Evolutionary conservation across 75 land plant genomes (phyloP), one percentile per base, ranked within the genome.

Genomic region (Pinus tabuliformis): DNA sequence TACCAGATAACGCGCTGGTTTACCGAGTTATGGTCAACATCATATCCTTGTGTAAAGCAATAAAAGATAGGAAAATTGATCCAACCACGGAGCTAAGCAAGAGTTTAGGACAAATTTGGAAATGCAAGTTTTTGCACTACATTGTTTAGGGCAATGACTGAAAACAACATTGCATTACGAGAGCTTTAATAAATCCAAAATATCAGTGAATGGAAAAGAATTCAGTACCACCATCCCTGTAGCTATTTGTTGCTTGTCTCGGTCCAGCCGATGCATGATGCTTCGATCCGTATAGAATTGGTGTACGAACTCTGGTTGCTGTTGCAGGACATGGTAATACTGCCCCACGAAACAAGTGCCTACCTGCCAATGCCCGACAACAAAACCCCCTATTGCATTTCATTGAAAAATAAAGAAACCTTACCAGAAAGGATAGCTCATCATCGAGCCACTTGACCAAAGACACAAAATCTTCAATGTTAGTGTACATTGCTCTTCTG

Each of bases 271-370:
- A 62, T 81, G 42, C 85, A 91, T 86, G 5, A 87, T 84, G 83
- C 99, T 97, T 0, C 72, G 79, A 68, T 95, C 94, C 26, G 86
- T 87, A 81, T 97, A 97, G 61, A 95, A 94, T 72, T 92, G 92
- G 66, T 97, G 87, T 14, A 91, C 94, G 33, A 62, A 81, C n/a
- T 89, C 92, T 2, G 96, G 94, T 61, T 86, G 86, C 63, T 89
- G 92, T 78, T 95, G 96, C 8, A 97, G 89, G 12, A 92, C 82
- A 65, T 92, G 89, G 75, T 97, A 97, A 77, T 97, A 97, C 83
- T 92, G 96, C 62, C 70, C 79, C 72, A 97, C 95, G 74, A 97
- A 97, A 74, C 85, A 92, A 54, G 89, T 83, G 1, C 99, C 99
- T 28, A 97, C 92, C 99, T 97, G 77, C 76, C 58, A 60, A 60